Evolutionary conservation across 768 basidiomycete genomes (phyloP).

Genomic region (Grammothele lineata): DNA sequence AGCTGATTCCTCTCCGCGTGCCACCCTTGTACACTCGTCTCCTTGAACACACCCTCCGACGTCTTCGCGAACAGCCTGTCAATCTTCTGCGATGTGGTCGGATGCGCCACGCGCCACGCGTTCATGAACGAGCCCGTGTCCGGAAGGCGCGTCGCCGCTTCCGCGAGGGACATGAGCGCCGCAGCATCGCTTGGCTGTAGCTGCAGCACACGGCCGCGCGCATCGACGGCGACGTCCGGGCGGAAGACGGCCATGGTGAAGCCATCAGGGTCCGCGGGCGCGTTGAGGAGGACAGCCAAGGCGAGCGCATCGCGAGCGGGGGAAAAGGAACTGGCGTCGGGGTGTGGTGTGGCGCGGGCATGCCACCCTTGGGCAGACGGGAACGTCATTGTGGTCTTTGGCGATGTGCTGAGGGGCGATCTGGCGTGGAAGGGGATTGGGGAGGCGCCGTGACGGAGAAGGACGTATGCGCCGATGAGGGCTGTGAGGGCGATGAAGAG

Average conservation of each 20-base stretch:
- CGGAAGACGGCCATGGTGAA: conserved; percentile 22
- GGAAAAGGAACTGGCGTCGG: conserved; percentile 8
- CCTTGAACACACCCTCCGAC: conserved; percentile 1
- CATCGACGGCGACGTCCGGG: conserved; percentile 22
- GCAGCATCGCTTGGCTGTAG: conserved; percentile 12
- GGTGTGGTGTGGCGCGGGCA: conserved; percentile 11
- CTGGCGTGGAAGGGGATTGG: not conserved
- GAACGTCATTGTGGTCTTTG: not conserved
- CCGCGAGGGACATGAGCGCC: conserved; percentile 12
- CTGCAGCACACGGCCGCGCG: conserved; percentile 13
- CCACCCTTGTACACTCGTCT: conserved; percentile 23
- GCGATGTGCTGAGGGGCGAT: not conserved
- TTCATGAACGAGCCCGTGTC: conserved; percentile 20
- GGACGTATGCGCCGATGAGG: conserved; percentile 9
- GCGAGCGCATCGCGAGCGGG: conserved; percentile 14
- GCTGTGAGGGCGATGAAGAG: conserved; percentile 7
- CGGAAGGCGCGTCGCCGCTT: conserved; percentile 10
- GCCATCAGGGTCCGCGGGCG: conserved; percentile 17
- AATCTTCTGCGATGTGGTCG: conserved; percentile 16
- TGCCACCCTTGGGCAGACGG: conserved; percentile 17
- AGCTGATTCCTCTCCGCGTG: conserved; percentile 14
- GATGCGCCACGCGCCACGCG: conserved; percentile 18
- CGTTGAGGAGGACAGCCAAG: conserved; percentile 18
- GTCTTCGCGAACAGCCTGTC: conserved; percentile 17
- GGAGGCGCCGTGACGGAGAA: conserved; percentile 3